Evolutionary conservation across 192 early-diverging fungal species (phyloP).

Genomic region (Coemansia sp.): DNA sequence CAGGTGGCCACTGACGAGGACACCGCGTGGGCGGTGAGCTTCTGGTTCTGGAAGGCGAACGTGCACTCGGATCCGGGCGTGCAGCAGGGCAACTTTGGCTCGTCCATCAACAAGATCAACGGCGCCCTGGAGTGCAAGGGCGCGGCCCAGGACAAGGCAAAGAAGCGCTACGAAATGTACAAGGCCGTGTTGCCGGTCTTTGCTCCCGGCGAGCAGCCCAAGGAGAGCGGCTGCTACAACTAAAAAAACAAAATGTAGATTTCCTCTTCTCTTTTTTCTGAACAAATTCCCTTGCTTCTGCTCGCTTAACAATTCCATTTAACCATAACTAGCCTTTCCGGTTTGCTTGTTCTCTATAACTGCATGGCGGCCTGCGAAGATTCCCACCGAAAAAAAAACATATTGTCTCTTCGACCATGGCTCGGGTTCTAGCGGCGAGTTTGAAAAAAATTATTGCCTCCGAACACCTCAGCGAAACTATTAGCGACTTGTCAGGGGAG

Average conservation of each 20-base stretch:
- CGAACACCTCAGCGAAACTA: neutral
- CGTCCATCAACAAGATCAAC: conserved; percentile 49
- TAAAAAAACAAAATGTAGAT: neutral
- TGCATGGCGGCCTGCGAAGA: neutral
- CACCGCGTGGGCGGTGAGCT: conserved; percentile 36
- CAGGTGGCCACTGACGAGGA: conserved; percentile 34
- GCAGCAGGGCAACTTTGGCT: conserved; percentile 48
- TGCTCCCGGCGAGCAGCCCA: conserved; percentile 26
- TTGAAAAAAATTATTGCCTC: no score
- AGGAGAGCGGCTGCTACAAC: conserved; percentile 49
- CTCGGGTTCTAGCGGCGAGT: neutral
- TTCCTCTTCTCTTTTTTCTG: neutral
- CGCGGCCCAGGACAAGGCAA: conserved; percentile 33
- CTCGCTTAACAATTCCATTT: neutral
- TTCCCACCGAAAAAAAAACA: neutral
- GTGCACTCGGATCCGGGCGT: conserved; percentile 40
- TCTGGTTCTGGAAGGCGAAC: conserved; percentile 48
- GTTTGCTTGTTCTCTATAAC: no score
- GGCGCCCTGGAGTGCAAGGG: conserved; percentile 49
- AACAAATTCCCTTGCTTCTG: neutral
- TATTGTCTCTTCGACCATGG: neutral
- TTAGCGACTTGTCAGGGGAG: neutral
- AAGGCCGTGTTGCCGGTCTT: conserved; percentile 38
- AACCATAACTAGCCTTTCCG: no score
- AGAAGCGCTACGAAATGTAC: conserved; percentile 53